These are phyloP conservation scores for Neckera pumila DNA, from an alignment of 225 moss, liverwort and hornwort species.

Conservation along the genomic window DNA sequence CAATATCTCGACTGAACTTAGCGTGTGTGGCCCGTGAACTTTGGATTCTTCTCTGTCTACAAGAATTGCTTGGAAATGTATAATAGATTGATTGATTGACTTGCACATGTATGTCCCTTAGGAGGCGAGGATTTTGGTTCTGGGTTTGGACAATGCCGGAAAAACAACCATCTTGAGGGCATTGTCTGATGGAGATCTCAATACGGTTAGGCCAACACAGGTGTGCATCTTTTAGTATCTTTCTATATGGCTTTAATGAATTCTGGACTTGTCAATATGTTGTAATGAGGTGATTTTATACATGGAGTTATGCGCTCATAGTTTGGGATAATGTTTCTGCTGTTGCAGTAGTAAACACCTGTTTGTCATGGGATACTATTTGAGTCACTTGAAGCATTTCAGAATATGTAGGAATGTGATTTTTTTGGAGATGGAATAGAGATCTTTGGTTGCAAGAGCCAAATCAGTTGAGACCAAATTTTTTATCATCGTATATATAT, in stretches of 20 bases:
- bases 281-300: background rate
- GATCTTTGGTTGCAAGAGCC: background rate
- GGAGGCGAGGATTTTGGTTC: slow-evolving; percentile 34
- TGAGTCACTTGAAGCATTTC: background rate
- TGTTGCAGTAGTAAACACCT: background rate
- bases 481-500: too few species aligned
- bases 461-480: background rate
- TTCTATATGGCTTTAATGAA: background rate
- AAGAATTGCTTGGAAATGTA: background rate
- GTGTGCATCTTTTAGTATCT: background rate
- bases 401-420: background rate
- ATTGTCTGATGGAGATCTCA: slow-evolving; percentile 17
- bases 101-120: background rate
- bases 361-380: background rate
- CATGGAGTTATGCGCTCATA: too few species aligned
- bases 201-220: slow-evolving; percentile 11
- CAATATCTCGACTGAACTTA: background rate
- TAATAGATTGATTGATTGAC: background rate
- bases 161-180: slow-evolving; percentile 32
- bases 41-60: background rate
- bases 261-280: background rate
- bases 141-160: slow-evolving; percentile 39
- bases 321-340: background rate
- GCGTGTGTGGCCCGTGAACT: background rate
- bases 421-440: too few species aligned